Conservation (phyloP, 2,329 filamentous ascomycete genomes). For the Ascochyta koolunga region DNA sequence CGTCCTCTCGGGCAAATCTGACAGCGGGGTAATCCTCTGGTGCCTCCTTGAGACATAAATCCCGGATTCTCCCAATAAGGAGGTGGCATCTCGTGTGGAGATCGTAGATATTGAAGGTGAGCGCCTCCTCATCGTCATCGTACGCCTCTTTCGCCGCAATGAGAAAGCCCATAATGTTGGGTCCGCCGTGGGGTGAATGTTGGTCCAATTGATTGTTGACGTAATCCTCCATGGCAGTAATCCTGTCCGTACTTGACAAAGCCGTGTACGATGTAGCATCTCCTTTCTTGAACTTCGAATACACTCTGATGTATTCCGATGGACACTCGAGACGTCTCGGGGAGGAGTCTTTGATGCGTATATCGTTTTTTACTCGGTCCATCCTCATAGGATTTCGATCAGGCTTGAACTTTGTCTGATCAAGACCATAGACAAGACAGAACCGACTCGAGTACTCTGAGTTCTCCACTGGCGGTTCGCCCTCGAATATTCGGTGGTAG, state of each 20-base stretch:
- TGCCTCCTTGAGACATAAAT: slow-evolving; percentile 6
- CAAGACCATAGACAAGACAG: slow-evolving; percentile 9
- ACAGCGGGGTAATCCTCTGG: slow-evolving; percentile 15
- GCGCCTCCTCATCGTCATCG: slow-evolving; percentile 13
- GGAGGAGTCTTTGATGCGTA: background rate
- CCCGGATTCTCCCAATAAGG: slow-evolving; percentile 12
- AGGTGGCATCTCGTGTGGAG: slow-evolving; percentile 5
- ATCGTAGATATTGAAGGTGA: slow-evolving; percentile 11
- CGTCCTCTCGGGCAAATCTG: background rate
- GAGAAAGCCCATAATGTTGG: background rate
- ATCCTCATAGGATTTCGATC: background rate
- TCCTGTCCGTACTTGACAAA: background rate
- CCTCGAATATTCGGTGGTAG: background rate
- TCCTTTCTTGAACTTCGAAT: background rate
- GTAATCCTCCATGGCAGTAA: background rate
- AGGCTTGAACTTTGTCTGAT: background rate
- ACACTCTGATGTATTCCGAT: background rate
- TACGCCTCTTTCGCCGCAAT: slow-evolving; percentile 12
- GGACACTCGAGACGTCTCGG: slow-evolving; percentile 1
- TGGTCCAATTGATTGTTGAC: background rate
- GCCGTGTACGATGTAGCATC: background rate
- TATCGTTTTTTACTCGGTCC: background rate
- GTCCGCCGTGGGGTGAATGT: background rate
- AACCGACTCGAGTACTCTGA: background rate
- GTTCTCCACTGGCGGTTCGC: background rate